Conservation (phyloP, 257 asterid genomes). For the Solanum pimpinellifolium region DNA sequence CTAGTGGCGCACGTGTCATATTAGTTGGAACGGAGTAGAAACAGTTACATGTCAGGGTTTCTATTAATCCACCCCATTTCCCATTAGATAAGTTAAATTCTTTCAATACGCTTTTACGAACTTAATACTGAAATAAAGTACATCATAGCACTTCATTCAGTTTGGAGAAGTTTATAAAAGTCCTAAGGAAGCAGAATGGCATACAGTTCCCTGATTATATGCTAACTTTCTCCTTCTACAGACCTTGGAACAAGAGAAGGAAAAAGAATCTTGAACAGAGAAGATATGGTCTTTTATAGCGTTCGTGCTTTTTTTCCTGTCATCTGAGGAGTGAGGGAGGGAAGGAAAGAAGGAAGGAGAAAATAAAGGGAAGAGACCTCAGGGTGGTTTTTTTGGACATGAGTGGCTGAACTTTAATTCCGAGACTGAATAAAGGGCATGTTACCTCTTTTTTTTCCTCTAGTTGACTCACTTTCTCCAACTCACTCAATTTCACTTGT, state of each 20-base stretch:
- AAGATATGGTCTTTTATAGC: neutral
- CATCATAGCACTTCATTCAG: neutral
- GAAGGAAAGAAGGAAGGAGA: neutral
- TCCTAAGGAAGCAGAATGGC: neutral
- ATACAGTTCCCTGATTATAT: neutral
- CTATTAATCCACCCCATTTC: neutral
- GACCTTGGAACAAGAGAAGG: neutral
- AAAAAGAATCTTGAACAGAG: neutral
- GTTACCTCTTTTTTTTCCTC: neutral
- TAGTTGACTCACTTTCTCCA: neutral
- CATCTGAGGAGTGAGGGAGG: neutral
- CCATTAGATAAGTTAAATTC: neutral
- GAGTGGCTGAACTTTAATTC: neutral
- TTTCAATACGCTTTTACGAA: neutral
- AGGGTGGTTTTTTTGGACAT: neutral
- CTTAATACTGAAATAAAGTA: neutral
- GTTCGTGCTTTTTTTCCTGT: neutral
- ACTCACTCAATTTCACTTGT: neutral
- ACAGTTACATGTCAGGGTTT: neutral
- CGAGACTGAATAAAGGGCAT: neutral
- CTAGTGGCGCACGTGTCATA: neutral
- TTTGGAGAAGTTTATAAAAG: neutral
- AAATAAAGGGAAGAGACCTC: neutral
- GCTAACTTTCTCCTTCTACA: neutral
- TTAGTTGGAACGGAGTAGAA: neutral